Evolutionary conservation across 176 grass and related monocot genomes (phyloP).

Genomic region (Eremochloa ophiuroides): DNA sequence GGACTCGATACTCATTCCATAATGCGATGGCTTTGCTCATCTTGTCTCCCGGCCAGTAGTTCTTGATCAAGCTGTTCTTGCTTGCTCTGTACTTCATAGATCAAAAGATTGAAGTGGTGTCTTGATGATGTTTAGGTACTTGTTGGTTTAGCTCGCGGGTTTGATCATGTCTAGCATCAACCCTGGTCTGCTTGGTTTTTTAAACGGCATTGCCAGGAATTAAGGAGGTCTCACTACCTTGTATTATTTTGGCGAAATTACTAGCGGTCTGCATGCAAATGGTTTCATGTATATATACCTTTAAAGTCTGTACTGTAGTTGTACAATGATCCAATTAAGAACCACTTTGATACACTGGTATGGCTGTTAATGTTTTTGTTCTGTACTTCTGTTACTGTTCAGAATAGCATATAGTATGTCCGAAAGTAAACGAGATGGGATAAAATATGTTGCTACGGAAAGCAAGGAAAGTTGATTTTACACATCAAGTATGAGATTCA

Average conservation of each 20-base stretch:
- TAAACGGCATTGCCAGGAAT: conserved; percentile 48
- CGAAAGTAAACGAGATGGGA: not conserved
- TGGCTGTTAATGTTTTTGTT: not conserved
- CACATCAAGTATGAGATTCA: not conserved
- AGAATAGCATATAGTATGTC: not conserved
- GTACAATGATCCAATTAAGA: conserved; percentile 33
- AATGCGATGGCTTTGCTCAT: conserved; percentile 4
- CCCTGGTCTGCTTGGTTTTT: conserved; percentile 51
- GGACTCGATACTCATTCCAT: conserved; percentile 69
- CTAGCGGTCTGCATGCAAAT: not conserved
- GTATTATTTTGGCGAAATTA: not conserved
- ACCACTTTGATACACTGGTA: not conserved
- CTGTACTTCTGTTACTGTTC: not conserved
- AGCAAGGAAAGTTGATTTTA: not conserved
- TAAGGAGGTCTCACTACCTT: conserved; percentile 3
- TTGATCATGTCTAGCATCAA: conserved; percentile 28
- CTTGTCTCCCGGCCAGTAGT: conserved; percentile 1
- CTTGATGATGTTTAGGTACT: conserved; percentile 8
- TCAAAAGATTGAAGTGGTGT: not conserved
- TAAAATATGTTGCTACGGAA: not conserved
- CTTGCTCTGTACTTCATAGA: conserved; percentile 10
- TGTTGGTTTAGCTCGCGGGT: conserved; percentile 32
- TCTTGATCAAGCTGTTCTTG: conserved; percentile 25
- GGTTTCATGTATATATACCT: conserved; percentile 10
- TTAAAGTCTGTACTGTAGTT: not conserved